Evolutionary conservation across 441 rosid species (phyloP), one percentile per base, ranked within the genome.

Genomic region (Cnidoscolus chayamansa): DNA sequence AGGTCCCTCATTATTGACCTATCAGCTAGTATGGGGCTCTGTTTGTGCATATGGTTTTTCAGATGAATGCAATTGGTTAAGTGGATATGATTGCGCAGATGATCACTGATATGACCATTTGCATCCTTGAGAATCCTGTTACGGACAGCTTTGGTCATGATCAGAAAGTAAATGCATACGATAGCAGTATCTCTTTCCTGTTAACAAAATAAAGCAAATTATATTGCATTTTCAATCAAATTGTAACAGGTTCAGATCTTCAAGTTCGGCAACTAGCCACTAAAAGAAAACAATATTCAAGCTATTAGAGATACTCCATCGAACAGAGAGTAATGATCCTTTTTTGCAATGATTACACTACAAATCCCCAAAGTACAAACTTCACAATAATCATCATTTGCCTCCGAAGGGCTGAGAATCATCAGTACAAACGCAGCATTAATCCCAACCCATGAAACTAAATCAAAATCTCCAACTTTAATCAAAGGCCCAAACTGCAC

Each of bases 1-100:
- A 93, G 98, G 82, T 93, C 99, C 85, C 96, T 86, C 92, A 91
- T 87, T 17, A 93, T 77, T 0, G 88, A 88, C 78, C 94, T 86
- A 79, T 93, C 97, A 3, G 85, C 80, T 74, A 88, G 72, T 49
- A 88, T 84, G 15, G 97, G 98, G 71, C 97, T 96, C 63, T 91
- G 98, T 78, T 93, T 96, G 68, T 93, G 99, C 97, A 93, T 91
- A 81, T 93, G 98, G 80, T 96, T 91, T 85, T 96, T 96, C 83
- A 96, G 86, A 83, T 96, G 98, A 77, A 96, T 96, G 75, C 99
- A 96, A 72, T 93, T 96, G 10, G 98, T 90, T 75, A 96, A 81
- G 65, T 96, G 98, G 80, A 93, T 86, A 80, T 96, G 98, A 78
- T 91, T 91, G 62, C 96, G 94, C 48, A 91, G 96, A 89, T 96